Base-by-base conservation (phyloP, 2,329 filamentous ascomycete species). In the Xenoacremonium recifei region DNA sequence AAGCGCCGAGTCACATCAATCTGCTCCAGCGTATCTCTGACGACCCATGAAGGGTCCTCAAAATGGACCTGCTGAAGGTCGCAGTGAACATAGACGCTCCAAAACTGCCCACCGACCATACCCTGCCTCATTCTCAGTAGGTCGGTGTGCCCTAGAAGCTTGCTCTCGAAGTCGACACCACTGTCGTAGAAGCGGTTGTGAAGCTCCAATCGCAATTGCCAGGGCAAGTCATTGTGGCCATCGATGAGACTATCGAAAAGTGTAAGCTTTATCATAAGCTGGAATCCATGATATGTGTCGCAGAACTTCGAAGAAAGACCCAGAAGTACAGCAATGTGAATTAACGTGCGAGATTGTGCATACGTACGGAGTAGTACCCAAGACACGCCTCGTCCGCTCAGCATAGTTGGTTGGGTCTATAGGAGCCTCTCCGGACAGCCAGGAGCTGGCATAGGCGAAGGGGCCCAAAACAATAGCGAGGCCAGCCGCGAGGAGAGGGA, bases 1-100 rank as follows among this genome's bases (percentile, higher is more conserved):
- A 65, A 58, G 3, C 61, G 50, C 13, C 50, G 47, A 5, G 57
- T 53, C 10, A 66, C 54, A 27, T 65, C 64, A n/a, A 67, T 64
- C 44, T 67, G 63, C 35, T 67, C 59, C 11, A 50, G 37, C 0
- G 47, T 51, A 21, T 50, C 49, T 27, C 49, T 35, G 1, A 51
- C 36, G 18, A 45, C 44, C 47, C 46, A 50, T 46, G 51, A 49
- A 23, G 57, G 48, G 38, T 58, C 51, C 30, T 59, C 53, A 18
- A 58, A 59, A 34, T 55, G 50, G 6, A 48, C 35, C 27, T 61
- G 53, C 9, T 39, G 21, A 1, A 37, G 39, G 30, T 59, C 52
- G 31, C 57, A 61, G 21, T 58, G 41, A 9, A 58, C 54, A 21
- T 57, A 59, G 5, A 58, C 52, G 35, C 49, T 57, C 60, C 61